Conservation (phyloP, 164 flowering plant species). For the Vitis cinerea region DNA sequence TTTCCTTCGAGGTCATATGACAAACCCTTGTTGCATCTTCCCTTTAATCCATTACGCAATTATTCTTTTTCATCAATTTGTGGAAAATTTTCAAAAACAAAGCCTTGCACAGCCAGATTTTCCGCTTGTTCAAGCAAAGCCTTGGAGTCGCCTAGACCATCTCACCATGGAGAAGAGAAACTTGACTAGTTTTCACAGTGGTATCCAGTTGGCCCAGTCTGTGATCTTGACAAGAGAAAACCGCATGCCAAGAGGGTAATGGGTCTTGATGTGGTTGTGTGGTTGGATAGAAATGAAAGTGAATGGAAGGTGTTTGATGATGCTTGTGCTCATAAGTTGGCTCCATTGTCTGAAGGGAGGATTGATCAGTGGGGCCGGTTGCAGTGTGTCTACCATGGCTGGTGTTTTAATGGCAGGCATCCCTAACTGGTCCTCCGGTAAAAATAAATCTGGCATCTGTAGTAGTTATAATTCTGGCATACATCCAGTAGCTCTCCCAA, state of each 20-base stretch:
- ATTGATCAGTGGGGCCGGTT: constrained; percentile 87
- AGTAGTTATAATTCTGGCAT: too few relatives aligned
- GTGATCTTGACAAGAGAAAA: constrained; percentile 83
- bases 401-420: constrained; percentile 92
- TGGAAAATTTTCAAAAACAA: constrained; percentile 20
- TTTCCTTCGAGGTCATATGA: constrained; percentile 4
- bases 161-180: constrained; percentile 27
- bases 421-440: constrained; percentile 84
- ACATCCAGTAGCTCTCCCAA: too few relatives aligned
- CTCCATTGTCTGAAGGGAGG: constrained; percentile 91
- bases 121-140: constrained; percentile 32
- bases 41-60: constrained; percentile 13
- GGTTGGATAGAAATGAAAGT: constrained; percentile 84
- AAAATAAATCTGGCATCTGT: neutral
- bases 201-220: constrained; percentile 72
- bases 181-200: constrained; percentile 85
- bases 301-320: constrained; percentile 89
- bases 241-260: constrained; percentile 78
- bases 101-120: constrained; percentile 31
- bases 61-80: constrained; percentile 17
- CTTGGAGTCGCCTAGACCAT: constrained; percentile 24
- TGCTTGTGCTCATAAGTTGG: constrained; percentile 87
- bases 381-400: constrained; percentile 94
- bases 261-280: constrained; percentile 86
- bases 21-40: constrained; percentile 22